Evolutionary conservation across 1,284 basidiomycete species (phyloP).

Genomic region (Pyrrhoderma noxium): DNA sequence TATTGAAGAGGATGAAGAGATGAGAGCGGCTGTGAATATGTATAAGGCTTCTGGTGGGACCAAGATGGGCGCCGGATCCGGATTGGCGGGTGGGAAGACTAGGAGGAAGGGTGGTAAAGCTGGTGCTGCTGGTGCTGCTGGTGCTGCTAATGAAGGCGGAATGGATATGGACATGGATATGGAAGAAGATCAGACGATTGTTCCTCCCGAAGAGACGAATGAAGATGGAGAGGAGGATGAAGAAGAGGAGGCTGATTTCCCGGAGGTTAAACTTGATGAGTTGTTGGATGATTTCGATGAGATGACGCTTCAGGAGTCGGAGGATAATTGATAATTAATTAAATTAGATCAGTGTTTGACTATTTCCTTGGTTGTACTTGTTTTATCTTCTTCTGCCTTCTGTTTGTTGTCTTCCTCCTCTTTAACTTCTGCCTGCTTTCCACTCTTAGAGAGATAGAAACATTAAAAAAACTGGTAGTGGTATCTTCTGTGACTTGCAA

Average conservation of each 20-base stretch:
- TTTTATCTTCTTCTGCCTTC: too few relatives aligned
- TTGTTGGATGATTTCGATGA: conserved; percentile 90
- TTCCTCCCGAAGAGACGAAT: conserved; percentile 27
- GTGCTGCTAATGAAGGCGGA: conserved; percentile 26
- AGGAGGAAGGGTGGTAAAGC: conserved; percentile 33
- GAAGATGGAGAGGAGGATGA: conserved; percentile 49
- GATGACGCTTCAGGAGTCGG: conserved; percentile 51
- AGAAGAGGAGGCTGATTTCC: conserved; percentile 88
- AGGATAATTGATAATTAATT: background rate
- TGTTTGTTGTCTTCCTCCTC: too few relatives aligned
- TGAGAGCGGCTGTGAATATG: conserved; percentile 84
- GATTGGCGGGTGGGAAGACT: conserved; percentile 42
- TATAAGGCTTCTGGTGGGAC: conserved; percentile 46
- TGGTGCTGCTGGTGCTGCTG: conserved; percentile 35
- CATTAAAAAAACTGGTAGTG: too few relatives aligned
- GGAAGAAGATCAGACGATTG: conserved; percentile 28
- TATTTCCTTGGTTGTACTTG: too few relatives aligned
- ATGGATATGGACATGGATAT: conserved; percentile 68
- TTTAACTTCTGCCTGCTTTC: too few relatives aligned
- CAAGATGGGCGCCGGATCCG: conserved; percentile 40
- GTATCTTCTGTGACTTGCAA: too few relatives aligned
- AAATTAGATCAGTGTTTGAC: too few relatives aligned
- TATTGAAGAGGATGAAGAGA: conserved; percentile 93
- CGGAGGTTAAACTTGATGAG: conserved; percentile 82
- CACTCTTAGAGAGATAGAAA: too few relatives aligned